Evolutionary conservation across 441 rosid genomes (phyloP).

Genomic region (Isatis lusitanica): DNA sequence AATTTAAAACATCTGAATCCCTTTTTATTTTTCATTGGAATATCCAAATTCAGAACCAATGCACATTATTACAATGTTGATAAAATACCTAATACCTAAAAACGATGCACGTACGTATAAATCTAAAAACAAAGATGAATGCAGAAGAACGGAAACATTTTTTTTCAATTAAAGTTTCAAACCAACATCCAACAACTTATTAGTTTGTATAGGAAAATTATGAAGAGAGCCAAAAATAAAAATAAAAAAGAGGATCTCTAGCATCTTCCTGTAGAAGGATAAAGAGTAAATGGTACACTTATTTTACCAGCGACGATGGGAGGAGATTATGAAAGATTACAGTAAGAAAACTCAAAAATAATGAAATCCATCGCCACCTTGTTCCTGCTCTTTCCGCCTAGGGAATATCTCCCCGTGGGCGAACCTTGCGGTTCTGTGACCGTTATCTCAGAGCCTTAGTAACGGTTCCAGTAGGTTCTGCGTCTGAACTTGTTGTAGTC

Average conservation of each 20-base stretch:
- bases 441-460: conserved; percentile 42
- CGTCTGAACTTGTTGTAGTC: conserved; percentile 99
- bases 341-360: conserved; percentile 22
- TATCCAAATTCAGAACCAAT: neutral
- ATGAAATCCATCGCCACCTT: conserved; percentile 29
- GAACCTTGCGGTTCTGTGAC: conserved; percentile 8
- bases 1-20: too few relatives aligned
- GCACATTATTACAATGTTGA: neutral
- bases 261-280: conserved; percentile 20
- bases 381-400: conserved; percentile 25
- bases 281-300: conserved; percentile 25
- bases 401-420: conserved; percentile 19
- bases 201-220: conserved; percentile 5
- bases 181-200: conserved; percentile 24
- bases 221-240: neutral
- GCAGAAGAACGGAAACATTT: neutral
- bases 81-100: neutral
- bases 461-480: conserved; percentile 94
- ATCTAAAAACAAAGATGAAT: neutral
- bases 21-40: too few relatives aligned
- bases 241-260: conserved; percentile 21
- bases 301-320: conserved; percentile 29
- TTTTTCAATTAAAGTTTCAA: neutral
- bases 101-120: neutral
- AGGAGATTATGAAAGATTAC: conserved; percentile 27